Percentiles rank a stretch among this genome's conserved stretches.
Conservation (phyloP, 2,329 filamentous ascomycete species). For the Fusarium udum region DNA sequence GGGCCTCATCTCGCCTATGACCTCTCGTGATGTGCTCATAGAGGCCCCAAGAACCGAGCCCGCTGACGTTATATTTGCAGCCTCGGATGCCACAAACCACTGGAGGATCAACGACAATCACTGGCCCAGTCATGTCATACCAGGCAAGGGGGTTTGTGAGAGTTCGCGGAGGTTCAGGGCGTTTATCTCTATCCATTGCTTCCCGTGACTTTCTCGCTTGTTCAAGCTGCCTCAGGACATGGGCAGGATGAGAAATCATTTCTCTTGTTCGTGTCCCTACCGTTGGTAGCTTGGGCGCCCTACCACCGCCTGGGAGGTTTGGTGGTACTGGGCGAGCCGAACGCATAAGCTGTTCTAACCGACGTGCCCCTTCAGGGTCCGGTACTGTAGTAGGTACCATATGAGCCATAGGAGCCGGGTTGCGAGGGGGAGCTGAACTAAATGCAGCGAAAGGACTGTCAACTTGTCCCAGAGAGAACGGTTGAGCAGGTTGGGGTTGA, state of each 20-base stretch:
- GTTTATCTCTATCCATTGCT: neutral
- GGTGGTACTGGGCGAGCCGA: neutral
- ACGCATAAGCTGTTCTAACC: neutral
- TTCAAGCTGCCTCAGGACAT: neutral
- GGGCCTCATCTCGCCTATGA: neutral
- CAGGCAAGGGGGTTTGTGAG: constrained; percentile 22
- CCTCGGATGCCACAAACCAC: neutral
- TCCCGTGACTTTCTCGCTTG: neutral
- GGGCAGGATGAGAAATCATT: neutral
- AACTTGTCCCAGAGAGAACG: neutral
- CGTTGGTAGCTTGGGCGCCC: neutral
- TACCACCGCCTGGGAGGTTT: neutral
- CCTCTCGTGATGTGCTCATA: constrained; percentile 21
- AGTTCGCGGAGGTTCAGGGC: constrained; percentile 10
- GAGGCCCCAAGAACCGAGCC: constrained; percentile 4
- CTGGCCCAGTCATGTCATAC: constrained; percentile 19
- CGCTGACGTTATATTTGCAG: neutral
- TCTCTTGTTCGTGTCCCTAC: neutral
- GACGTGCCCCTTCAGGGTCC: neutral
- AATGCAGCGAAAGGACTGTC: neutral
- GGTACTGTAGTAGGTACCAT: neutral
- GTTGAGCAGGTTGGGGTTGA: neutral
- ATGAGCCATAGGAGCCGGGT: neutral
- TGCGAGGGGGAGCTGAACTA: neutral
- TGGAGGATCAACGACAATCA: constrained; percentile 6